Evolutionary conservation across 179 eudicot genomes (phyloP), one percentile per base, ranked within the genome.

Genomic region (Spinacia oleracea): DNA sequence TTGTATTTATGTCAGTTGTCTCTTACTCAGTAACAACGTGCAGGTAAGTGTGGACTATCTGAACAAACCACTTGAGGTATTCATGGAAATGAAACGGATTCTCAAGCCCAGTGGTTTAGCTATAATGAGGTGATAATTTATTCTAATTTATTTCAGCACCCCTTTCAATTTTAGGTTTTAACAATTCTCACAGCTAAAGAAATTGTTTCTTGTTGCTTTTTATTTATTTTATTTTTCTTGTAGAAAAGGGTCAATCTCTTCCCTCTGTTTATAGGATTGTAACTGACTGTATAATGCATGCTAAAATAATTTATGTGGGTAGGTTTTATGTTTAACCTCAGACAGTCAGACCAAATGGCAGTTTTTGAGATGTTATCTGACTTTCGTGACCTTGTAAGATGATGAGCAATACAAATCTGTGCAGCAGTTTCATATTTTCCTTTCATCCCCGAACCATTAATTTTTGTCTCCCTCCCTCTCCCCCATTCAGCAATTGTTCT

Each of bases 11-110:
- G 40, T 32, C 40, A 12, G 32, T 23, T 23, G 46, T 72, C 27
- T 55, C 72, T 80, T 74, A 70, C 27, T 74, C 40, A 73, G 12
- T 50, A 32, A 77, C 62, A 43, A 48, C 58, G 25, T 79, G 85
- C 89, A 95, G 98, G 98, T 96, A 46, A 96, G 99, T 78, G 98
- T 96, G 43, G 99, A 96, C 80, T 96, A 96, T 83, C 81, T 96
- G 78, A 91, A 90, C 3, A 96, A 96, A 83, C 99, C 99, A 76
- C 80, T 96, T 53, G 96, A 89, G 56, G 89, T 96, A 70, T 91
- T 96, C 89, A 96, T 91, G 89, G 99, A 96, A 85, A 96, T 96
- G 98, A 43, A 51, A 27, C 84, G 99, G 72, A 64, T 90, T 82
- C 93, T 96, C 46, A 96, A 90, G 83, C 97, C 98, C 70, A 96